Base-by-base conservation (phyloP, 768 basidiomycete genomes). In the Lactifluus echinatus region DNA sequence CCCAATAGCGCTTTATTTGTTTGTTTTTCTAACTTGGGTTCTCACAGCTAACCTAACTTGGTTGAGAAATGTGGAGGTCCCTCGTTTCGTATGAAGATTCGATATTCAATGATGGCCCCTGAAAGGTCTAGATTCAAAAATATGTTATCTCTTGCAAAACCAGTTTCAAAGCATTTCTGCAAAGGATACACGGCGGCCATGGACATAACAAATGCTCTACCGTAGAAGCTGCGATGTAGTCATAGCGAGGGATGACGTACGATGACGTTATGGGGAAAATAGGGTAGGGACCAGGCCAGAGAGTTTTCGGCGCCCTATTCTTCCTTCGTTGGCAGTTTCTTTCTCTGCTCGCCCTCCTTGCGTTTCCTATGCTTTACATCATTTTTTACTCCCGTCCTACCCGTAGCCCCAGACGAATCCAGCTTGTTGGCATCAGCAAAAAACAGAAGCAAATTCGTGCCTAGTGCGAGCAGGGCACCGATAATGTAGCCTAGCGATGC, bases 401-500 rank as follows among this genome's bases (percentile, higher is more conserved):
- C 17, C 31, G 42, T 26, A 8, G 29, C 26, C 2, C 23, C 23
- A 24, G 43, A 37, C 37, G 47, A 31, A 5, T 39, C 57, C 2
- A 54, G 10, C 21, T 54, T 56, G 45, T 61, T 45, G 15, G 43
- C 55, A 19, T 63, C 61, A 5, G 70, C 68, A 28, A 73, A 59
- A 29, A 66, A 67, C 15, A 66, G 36, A 14, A 70, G 49, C 12
- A 64, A 55, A 60, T 71, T 83, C 31, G 77, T 66, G 8, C 71
- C 71, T 39, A 90, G 72, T 0, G 83, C 82, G 8, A 65, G 65
- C 29, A 87, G 65, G 19, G 85, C 80, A 2, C 83, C 82, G 3
- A 77, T 29, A 52, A 87, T 76, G 64, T 87, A 84, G 8, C 91
- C 90, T 19, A 75, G 64, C 17, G 91, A 71, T 19, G 87, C 81